Evolutionary conservation across 148 eudicot species (phyloP), one percentile per base, ranked within the genome.

Genomic region (Vaccinium darrowii): DNA sequence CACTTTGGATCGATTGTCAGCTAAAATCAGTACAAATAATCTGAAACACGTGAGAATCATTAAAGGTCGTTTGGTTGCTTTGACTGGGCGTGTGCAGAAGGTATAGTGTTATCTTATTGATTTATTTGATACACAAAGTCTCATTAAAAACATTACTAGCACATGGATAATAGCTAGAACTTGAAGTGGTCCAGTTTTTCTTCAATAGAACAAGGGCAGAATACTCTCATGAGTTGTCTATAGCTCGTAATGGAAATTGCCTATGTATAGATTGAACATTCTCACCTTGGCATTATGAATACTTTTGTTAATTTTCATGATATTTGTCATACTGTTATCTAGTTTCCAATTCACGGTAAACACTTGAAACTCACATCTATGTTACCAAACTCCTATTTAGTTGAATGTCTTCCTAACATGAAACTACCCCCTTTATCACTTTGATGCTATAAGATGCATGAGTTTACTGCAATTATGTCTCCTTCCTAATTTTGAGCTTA

Each of bases 11-110:
- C 85, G 86, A 51, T 81, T 91, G n/a, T 89, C 90, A 23, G 84
- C 89, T 33, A 85, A 86, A 8, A 88, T 85, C 30, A 89, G 91
- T 76, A 88, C 90, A 18, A 91, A 86, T 60, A 88, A 89, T 74
- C 87, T 91, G 23, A 89, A 91, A 78, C 90, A 84, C 18, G 93
- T 88, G n/a, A 84, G 93, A 65, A 88, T 89, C 81, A 91, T 91
- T 54, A 91, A 91, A 72, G 87, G 90, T 54, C 89, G 89, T 39
- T 86, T 89, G 86, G 91, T 91, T 81, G 87, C 87, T 58, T 58
- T 89, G 27, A 84, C 85, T 47, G 91, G 91, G 18, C 89, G 93
- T 21, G 93, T 91, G 10, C 90, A 89, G 53, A 89, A 88, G 91
- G 91, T 89, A 84, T 18, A 19, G 6, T 52, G 19, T 16, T 79